A percentile compares a stretch with the other conserved stretches of the same genome.
phyloP scores from a whole-genome alignment of 176 grass and related monocot species.

The Aechmea fasciata region DNA sequence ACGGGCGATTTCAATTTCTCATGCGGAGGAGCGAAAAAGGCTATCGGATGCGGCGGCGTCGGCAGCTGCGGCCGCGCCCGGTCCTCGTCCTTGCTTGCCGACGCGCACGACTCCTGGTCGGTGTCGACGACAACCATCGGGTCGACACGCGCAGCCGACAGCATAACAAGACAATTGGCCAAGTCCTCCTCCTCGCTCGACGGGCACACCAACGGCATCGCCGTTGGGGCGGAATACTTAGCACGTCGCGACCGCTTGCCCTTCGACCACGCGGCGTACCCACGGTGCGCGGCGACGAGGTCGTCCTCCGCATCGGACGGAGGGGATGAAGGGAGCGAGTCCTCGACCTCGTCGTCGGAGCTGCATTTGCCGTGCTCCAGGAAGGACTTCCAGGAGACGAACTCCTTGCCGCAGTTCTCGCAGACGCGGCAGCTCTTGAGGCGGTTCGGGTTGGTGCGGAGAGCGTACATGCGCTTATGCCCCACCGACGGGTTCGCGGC shows the following conservation, averaged over 20 bases:
- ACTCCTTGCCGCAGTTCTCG: slow-evolving; percentile 69
- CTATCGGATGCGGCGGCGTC: slow-evolving; percentile 16
- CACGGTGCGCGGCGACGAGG: slow-evolving; percentile 9
- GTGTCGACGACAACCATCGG: neutral
- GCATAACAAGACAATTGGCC: slow-evolving; percentile 62
- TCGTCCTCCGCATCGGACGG: slow-evolving; percentile 19
- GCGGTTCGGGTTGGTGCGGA: slow-evolving; percentile 57
- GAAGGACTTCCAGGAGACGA: slow-evolving; percentile 53
- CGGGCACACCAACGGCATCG: neutral
- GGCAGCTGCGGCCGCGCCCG: slow-evolving; percentile 4
- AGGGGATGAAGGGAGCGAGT: slow-evolving; percentile 17
- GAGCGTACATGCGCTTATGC: slow-evolving; percentile 43
- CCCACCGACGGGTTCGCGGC: slow-evolving; percentile 7
- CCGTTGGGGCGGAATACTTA: slow-evolving; percentile 11
- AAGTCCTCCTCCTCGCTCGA: slow-evolving; percentile 55
- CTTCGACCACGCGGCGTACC: slow-evolving; percentile 37
- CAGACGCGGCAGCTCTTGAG: slow-evolving; percentile 47
- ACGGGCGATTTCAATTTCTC: slow-evolving; percentile 6
- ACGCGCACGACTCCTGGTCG: slow-evolving; percentile 12
- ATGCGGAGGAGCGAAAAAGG: slow-evolving; percentile 13
- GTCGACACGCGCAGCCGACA: slow-evolving; percentile 34
- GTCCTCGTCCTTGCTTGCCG: slow-evolving; percentile 19
- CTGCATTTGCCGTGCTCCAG: slow-evolving; percentile 56
- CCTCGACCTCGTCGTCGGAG: slow-evolving; percentile 23
- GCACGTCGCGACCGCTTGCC: slow-evolving; percentile 48